These are phyloP conservation scores for Chrysanthemum makinoi DNA, from an alignment of 129 eudicot species.

Conservation along the genomic window DNA sequence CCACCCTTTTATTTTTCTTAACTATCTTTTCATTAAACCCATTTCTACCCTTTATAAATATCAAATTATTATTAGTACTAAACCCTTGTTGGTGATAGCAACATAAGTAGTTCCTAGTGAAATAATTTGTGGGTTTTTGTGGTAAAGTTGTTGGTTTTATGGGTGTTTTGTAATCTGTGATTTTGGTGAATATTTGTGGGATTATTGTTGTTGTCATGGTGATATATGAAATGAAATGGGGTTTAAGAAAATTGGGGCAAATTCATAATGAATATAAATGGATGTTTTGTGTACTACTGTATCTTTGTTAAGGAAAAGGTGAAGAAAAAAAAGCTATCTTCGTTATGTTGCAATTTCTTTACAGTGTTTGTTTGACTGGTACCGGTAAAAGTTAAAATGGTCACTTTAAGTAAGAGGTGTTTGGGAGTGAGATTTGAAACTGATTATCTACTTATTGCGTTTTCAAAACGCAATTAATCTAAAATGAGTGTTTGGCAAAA, in stretches of 20 bases:
- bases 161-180: slow-evolving; percentile 36
- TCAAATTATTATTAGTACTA: slow-evolving; percentile 16
- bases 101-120: slow-evolving; percentile 29
- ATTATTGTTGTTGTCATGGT: slow-evolving; percentile 48
- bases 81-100: slow-evolving; percentile 30
- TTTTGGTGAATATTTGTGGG: slow-evolving; percentile 42
- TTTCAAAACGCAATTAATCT: no score
- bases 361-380: no score
- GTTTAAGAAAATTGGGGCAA: slow-evolving; percentile 6
- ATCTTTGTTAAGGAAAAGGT: no score
- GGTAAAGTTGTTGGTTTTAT: neutral
- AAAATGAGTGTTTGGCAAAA: no score
- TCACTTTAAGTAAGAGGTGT: no score
- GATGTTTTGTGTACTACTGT: no score
- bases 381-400: no score
- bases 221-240: slow-evolving; percentile 26
- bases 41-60: slow-evolving; percentile 19
- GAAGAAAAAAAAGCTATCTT: no score
- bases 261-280: slow-evolving; percentile 1
- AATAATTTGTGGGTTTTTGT: slow-evolving; percentile 33
- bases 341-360: no score
- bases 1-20: slow-evolving; percentile 41
- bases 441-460: no score
- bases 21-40: slow-evolving; percentile 14
- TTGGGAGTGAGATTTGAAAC: no score